Evolutionary conservation across 257 asterid species (phyloP).

Genomic region (Capsicum pubescens): DNA sequence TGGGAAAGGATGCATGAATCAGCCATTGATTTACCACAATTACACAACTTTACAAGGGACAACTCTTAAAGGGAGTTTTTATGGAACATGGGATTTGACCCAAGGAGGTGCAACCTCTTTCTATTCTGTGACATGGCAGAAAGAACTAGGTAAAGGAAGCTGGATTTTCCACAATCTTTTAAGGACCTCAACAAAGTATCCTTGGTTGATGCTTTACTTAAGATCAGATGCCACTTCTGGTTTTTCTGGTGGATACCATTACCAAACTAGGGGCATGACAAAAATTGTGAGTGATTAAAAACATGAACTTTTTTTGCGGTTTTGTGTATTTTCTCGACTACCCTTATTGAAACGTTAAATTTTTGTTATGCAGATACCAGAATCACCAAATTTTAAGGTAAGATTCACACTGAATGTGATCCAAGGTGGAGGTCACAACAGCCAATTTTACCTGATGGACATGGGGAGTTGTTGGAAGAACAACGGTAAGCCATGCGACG

Average conservation of each 20-base stretch:
- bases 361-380: constrained; percentile 58
- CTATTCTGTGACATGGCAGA: constrained; percentile 76
- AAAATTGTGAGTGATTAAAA: constrained; percentile 57
- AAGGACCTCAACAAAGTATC: constrained; percentile 73
- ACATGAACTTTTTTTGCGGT: not conserved
- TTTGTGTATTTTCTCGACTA: not conserved
- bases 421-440: constrained; percentile 67
- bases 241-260: constrained; percentile 86
- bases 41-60: constrained; percentile 61
- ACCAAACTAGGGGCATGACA: constrained; percentile 79
- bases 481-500: constrained; percentile 72
- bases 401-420: constrained; percentile 70
- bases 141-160: constrained; percentile 75
- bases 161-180: constrained; percentile 74
- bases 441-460: constrained; percentile 85
- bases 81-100: constrained; percentile 74
- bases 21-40: constrained; percentile 70
- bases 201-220: constrained; percentile 90
- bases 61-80: constrained; percentile 64
- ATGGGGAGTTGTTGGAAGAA: constrained; percentile 98
- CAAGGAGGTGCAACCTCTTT: constrained; percentile 44
- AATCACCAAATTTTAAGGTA: constrained; percentile 78
- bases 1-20: constrained; percentile 83
- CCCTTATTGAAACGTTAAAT: not conserved
- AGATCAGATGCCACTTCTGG: constrained; percentile 80